Conservation (phyloP, 306 rosid species). For the Fagus crenata region DNA sequence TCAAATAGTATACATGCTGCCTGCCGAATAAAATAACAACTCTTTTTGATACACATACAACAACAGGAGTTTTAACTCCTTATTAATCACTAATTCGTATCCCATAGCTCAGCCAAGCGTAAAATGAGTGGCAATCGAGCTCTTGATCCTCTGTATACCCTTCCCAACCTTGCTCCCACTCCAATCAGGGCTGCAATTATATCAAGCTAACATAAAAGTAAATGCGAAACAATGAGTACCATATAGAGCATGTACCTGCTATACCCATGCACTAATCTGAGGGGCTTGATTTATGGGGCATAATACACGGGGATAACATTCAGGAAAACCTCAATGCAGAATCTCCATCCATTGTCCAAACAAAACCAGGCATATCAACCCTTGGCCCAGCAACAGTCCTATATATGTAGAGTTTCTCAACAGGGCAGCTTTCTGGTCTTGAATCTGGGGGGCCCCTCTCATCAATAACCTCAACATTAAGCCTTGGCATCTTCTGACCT, state of each 20-base stretch:
- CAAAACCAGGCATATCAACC: conserved; percentile 78
- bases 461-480: conserved; percentile 92
- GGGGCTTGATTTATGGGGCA: conserved; percentile 4
- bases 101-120: conserved; percentile 73
- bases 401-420: conserved; percentile 86
- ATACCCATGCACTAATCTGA: conserved; percentile 23
- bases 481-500: conserved; percentile 84
- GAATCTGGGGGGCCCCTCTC: conserved; percentile 86
- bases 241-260: conserved; percentile 52
- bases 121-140: conserved; percentile 77
- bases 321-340: conserved; percentile 53
- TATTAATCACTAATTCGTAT: conserved; percentile 42
- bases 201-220: conserved; percentile 37
- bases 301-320: conserved; percentile 21
- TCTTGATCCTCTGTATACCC: conserved; percentile 46
- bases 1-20: conserved; percentile 43
- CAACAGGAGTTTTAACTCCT: conserved; percentile 40
- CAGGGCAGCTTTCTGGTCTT: conserved; percentile 72
- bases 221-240: conserved; percentile 31
- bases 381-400: conserved; percentile 82
- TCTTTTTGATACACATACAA: conserved; percentile 42
- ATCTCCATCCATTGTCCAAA: conserved; percentile 75
- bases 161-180: conserved; percentile 45
- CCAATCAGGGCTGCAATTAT: conserved; percentile 51
- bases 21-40: conserved; percentile 35